Base-by-base conservation (phyloP, 345 rosid species). In the Eucalyptus regnans region DNA sequence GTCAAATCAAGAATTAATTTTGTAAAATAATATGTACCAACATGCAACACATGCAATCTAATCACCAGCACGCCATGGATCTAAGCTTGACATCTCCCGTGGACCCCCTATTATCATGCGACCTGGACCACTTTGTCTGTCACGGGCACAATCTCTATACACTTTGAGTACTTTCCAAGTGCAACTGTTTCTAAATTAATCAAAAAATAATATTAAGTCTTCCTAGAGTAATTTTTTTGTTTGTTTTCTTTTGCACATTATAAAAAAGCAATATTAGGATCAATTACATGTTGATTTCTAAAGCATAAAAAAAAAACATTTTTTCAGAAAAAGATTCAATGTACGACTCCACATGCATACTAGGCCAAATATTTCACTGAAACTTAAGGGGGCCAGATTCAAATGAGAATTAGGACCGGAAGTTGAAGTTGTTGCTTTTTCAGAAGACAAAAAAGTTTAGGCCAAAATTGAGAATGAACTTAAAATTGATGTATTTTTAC, bases 291-390 rank as follows among this genome's bases (percentile, higher is more conserved):
- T 7, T 64, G 37, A 14, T 31, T 14, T n/a, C 41, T n/a, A 64
- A n/a, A 64, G 41, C 33, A 14, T 64, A 12, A 27, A 29, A 52
- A 17, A 29, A 15, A 62, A 29, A 5, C 20, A n/a, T 15, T 7
- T 64, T 3, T n/a, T 18, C 8, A 64, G 3, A 4, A 64, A 64
- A 4, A 64, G 20, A 64, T 64, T 14, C 2, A 3, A 29, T 5
- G 5, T 3, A 0, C 14, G 33, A 64, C 71, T 15, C 20, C 41
- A 60, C 1, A 1, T n/a, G 41, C n/a, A 2, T 64, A n/a, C 18
- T 64, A 2, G 6, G 20, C 0, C 20, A 15, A 15, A 31, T 29
- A n/a, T 15, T 15, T n/a, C 76, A 64, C 9, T 4, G 1, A 64
- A 64, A n/a, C 41, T 64, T 64, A n/a, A 64, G 4, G 10, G 2